Percentiles rank a stretch among this genome's conserved stretches.
Conservation (phyloP, 2,329 filamentous ascomycete genomes). For the Acarospora socialis region DNA sequence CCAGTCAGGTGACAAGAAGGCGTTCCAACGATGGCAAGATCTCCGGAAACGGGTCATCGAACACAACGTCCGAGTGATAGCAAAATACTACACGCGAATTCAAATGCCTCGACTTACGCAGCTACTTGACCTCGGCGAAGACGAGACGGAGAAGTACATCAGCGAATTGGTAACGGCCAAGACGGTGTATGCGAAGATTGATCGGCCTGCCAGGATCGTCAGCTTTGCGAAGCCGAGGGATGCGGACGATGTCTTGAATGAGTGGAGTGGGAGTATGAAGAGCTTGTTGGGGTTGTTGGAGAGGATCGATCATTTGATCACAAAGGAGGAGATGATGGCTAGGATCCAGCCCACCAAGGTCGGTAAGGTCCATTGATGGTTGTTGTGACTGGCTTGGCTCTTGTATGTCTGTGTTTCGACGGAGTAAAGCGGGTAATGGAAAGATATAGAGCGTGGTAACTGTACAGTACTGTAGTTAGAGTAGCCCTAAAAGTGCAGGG, state of each 20-base stretch:
- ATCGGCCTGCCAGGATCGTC: slow-evolving; percentile 80
- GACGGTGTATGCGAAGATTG: slow-evolving; percentile 96
- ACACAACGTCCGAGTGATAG: slow-evolving; percentile 94
- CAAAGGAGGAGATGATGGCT: slow-evolving; percentile 99
- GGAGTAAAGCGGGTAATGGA: too few relatives aligned
- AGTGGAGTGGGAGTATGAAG: slow-evolving; percentile 99
- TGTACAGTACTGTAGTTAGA: too few relatives aligned
- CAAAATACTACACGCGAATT: slow-evolving; percentile 98
- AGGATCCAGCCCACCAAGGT: slow-evolving; percentile 55
- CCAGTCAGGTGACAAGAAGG: slow-evolving; percentile 61
- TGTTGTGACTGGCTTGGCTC: too few relatives aligned
- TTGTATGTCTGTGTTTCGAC: too few relatives aligned
- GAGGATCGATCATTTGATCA: slow-evolving; percentile 93
- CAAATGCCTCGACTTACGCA: slow-evolving; percentile 80
- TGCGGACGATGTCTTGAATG: slow-evolving; percentile 90
- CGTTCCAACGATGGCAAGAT: slow-evolving; percentile 78
- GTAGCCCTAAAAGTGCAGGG: too few relatives aligned
- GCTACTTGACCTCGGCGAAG: slow-evolving; percentile 79
- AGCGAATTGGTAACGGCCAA: slow-evolving; percentile 93
- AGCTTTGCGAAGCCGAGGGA: slow-evolving; percentile 91
- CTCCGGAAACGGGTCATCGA: slow-evolving; percentile 97
- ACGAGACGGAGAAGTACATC: slow-evolving; percentile 98
- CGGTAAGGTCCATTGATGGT: slow-evolving; percentile 15
- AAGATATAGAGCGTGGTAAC: too few relatives aligned
- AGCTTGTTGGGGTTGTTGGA: slow-evolving; percentile 71